These are phyloP conservation scores for Verticillium dahliae DNA, from an alignment of 2,329 filamentous ascomycete genomes.

Conservation along the genomic window DNA sequence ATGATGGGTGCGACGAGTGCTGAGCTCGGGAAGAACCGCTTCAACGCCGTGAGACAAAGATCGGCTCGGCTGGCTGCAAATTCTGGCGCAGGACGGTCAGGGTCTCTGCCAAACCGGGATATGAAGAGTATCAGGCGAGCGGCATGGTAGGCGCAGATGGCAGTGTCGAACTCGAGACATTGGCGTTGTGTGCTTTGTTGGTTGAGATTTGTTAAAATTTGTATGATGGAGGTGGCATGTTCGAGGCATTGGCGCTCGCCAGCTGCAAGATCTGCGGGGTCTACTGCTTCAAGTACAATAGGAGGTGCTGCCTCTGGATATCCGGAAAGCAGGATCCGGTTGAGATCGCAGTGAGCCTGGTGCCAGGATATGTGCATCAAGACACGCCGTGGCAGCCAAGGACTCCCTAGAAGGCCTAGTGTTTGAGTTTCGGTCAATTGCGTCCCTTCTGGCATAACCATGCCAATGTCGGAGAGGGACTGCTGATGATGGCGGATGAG, in stretches of 20 bases:
- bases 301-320: slow-evolving; percentile 31
- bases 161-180: slow-evolving; percentile 31
- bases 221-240: slow-evolving; percentile 31
- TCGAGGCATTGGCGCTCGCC: slow-evolving; percentile 26
- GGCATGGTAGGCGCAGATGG: slow-evolving; percentile 35
- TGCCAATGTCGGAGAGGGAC: slow-evolving; percentile 9
- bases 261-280: slow-evolving; percentile 17
- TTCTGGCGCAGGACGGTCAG: slow-evolving; percentile 12
- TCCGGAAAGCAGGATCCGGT: slow-evolving; percentile 32
- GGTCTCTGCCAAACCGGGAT: slow-evolving; percentile 10
- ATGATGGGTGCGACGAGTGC: slow-evolving; percentile 18
- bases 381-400: slow-evolving; percentile 16
- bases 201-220: slow-evolving; percentile 21
- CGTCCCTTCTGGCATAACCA: slow-evolving; percentile 10
- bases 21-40: slow-evolving; percentile 18
- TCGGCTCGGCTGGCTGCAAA: slow-evolving; percentile 18
- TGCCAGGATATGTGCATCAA: slow-evolving; percentile 30
- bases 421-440: slow-evolving; percentile 8
- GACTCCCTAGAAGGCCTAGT: slow-evolving; percentile 6
- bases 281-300: slow-evolving; percentile 19
- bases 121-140: slow-evolving; percentile 26
- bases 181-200: slow-evolving; percentile 15
- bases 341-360: slow-evolving; percentile 35
- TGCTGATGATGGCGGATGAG: slow-evolving; percentile 14
- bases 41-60: slow-evolving; percentile 16